These are phyloP conservation scores for Alternaria incomplexa DNA, from an alignment of 2,329 filamentous ascomycete species.

Conservation along the genomic window DNA sequence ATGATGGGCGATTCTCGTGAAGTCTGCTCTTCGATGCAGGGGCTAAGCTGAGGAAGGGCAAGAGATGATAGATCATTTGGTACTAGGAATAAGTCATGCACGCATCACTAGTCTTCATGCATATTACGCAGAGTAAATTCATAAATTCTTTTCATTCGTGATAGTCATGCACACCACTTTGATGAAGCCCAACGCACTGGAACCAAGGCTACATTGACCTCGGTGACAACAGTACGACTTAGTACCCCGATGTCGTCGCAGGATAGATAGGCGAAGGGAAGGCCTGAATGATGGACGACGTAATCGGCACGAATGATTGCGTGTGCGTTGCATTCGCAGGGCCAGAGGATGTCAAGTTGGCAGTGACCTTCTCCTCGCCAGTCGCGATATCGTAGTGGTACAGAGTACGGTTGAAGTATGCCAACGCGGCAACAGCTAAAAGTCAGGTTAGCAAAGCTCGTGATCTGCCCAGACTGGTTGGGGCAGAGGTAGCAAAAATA, in stretches of 20 bases:
- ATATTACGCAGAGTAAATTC: neutral
- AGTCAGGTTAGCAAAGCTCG: neutral
- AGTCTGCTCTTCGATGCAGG: neutral
- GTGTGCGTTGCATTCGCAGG: slow-evolving; percentile 49
- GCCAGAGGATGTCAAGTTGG: slow-evolving; percentile 41
- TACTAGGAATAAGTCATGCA: neutral
- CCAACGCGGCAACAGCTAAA: slow-evolving; percentile 38
- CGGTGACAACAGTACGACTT: neutral
- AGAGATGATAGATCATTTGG: neutral
- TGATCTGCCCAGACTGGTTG: neutral
- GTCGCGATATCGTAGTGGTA: slow-evolving; percentile 46
- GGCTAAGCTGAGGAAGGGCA: neutral
- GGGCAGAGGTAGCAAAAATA: neutral
- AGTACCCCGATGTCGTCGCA: slow-evolving; percentile 11
- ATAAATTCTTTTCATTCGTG: neutral
- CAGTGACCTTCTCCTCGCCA: slow-evolving; percentile 43
- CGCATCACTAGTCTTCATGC: neutral
- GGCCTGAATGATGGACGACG: slow-evolving; percentile 14
- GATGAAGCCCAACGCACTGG: neutral
- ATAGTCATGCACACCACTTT: neutral
- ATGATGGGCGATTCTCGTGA: neutral
- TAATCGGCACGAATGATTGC: slow-evolving; percentile 44
- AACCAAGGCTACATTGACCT: neutral
- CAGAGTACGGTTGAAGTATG: slow-evolving; percentile 48
- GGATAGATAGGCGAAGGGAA: slow-evolving; percentile 25